phyloP scores from a whole-genome alignment of 768 basidiomycete species.

The Coprinopsis sp. region DNA sequence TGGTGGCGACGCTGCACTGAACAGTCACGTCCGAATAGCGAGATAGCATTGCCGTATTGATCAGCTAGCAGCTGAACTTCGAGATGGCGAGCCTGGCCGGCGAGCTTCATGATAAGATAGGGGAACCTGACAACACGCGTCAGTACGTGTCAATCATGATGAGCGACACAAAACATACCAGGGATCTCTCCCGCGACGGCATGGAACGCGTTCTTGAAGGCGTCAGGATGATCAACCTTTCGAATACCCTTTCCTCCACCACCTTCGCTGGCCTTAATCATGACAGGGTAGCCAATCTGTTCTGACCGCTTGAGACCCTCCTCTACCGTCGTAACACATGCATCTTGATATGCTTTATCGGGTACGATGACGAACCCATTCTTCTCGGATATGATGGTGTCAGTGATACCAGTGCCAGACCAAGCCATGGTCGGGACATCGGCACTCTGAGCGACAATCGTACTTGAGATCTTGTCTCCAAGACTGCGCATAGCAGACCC shows the following conservation, averaged over 20 bases:
- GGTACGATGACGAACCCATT: slow-evolving; percentile 93
- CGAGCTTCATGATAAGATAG: slow-evolving; percentile 99
- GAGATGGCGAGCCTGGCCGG: slow-evolving; percentile 93
- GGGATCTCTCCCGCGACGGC: slow-evolving; percentile 97
- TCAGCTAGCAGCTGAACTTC: slow-evolving; percentile 98
- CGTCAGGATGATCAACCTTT: slow-evolving; percentile 81
- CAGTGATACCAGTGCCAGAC: slow-evolving; percentile 92
- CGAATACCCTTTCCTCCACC: slow-evolving; percentile 99
- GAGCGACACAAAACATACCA: slow-evolving; percentile 44
- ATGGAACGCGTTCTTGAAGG: slow-evolving; percentile 91
- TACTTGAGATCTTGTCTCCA: slow-evolving; percentile 99
- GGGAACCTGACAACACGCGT: slow-evolving; percentile 60
- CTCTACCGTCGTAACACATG: slow-evolving; percentile 85
- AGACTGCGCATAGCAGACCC: slow-evolving; percentile 98
- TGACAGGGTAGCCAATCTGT: slow-evolving; percentile 92
- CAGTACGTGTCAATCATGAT: slow-evolving; percentile 12
- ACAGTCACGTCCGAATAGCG: slow-evolving; percentile 97
- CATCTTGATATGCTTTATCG: slow-evolving; percentile 80
- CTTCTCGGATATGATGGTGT: slow-evolving; percentile 78
- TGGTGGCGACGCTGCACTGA: slow-evolving; percentile 99
- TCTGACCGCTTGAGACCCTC: slow-evolving; percentile 82
- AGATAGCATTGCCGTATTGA: slow-evolving; percentile 99
- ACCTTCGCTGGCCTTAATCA: slow-evolving; percentile 99
- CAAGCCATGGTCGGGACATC: slow-evolving; percentile 98
- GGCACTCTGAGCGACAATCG: slow-evolving; percentile 97